Evolutionary conservation across 2,329 filamentous ascomycete genomes (phyloP).

Genomic region (Sclerotinia spermophila): DNA sequence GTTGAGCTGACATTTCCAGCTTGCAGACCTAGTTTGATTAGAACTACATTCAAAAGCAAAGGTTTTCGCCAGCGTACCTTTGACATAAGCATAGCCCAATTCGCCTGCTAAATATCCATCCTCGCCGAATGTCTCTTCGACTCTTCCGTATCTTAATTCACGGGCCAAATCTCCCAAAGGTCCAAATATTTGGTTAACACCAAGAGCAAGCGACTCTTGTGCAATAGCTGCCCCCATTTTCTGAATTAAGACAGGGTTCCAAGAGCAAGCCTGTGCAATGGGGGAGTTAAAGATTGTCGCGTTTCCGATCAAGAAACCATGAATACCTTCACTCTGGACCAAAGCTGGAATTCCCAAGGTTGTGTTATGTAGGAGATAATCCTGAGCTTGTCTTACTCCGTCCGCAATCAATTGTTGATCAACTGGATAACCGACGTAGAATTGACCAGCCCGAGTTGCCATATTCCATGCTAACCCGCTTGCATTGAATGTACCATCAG

Average conservation of each 20-base stretch:
- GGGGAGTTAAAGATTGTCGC: conserved; percentile 78
- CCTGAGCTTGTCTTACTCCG: conserved; percentile 62
- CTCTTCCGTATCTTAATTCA: conserved; percentile 67
- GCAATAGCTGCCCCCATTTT: conserved; percentile 66
- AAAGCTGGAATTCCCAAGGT: conserved; percentile 68
- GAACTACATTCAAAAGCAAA: background rate
- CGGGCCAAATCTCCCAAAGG: conserved; percentile 68
- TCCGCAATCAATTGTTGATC: conserved; percentile 59
- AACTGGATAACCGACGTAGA: conserved; percentile 69
- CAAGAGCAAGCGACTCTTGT: conserved; percentile 61
- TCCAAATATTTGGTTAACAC: conserved; percentile 70
- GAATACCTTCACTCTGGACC: conserved; percentile 71
- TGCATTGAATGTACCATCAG: conserved; percentile 62
- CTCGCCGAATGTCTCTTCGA: conserved; percentile 71
- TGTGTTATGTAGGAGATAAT: conserved; percentile 65
- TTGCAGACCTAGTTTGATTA: conserved; percentile 56
- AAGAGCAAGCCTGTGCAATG: conserved; percentile 68
- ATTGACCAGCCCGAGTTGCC: conserved; percentile 48
- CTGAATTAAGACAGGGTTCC: conserved; percentile 60
- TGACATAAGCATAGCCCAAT: conserved; percentile 58
- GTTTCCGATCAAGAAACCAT: conserved; percentile 68
- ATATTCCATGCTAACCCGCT: conserved; percentile 66
- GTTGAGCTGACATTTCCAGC: conserved; percentile 63
- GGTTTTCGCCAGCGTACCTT: conserved; percentile 49
- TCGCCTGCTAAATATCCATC: conserved; percentile 66